Percentiles rank a stretch among this genome's conserved stretches.
Conservation (phyloP, 139 green algal genomes). For the Chlorella sorokiniana region DNA sequence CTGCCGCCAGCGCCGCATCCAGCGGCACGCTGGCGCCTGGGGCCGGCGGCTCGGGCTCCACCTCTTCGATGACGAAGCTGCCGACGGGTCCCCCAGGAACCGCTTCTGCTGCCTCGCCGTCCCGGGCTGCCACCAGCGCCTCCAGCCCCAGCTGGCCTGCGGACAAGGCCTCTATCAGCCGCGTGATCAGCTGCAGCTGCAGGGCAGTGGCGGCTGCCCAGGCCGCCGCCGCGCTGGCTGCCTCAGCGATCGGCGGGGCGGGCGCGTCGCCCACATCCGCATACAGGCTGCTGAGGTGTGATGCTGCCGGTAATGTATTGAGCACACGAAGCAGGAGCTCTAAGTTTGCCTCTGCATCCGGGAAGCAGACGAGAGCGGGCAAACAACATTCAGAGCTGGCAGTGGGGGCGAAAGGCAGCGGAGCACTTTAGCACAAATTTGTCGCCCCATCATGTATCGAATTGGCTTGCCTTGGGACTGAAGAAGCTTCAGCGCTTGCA, state of each 20-base stretch:
- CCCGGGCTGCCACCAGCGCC: not conserved
- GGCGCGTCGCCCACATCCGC: slow-evolving; percentile 6
- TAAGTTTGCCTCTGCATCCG: not conserved
- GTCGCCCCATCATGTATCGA: too few relatives aligned
- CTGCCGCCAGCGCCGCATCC: not conserved
- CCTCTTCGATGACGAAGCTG: slow-evolving; percentile 15
- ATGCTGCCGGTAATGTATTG: not conserved
- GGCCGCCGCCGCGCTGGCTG: not conserved
- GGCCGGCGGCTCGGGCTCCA: not conserved
- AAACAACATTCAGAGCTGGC: too few relatives aligned
- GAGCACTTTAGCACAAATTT: too few relatives aligned
- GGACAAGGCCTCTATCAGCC: not conserved
- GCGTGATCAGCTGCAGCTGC: not conserved
- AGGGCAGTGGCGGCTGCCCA: not conserved
- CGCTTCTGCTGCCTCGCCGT: not conserved
- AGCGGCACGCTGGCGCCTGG: not conserved
- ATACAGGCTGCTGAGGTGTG: not conserved
- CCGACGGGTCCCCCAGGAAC: not conserved
- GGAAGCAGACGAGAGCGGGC: too few relatives aligned
- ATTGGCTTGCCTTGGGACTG: too few relatives aligned
- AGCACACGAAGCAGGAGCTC: not conserved
- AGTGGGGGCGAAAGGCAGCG: too few relatives aligned
- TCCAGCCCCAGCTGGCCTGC: not conserved
- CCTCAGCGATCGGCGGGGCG: not conserved
- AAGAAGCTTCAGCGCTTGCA: too few relatives aligned